These are phyloP conservation scores for Colletotrichum simmondsii DNA, from an alignment of 2,329 filamentous ascomycete species.

Conservation along the genomic window DNA sequence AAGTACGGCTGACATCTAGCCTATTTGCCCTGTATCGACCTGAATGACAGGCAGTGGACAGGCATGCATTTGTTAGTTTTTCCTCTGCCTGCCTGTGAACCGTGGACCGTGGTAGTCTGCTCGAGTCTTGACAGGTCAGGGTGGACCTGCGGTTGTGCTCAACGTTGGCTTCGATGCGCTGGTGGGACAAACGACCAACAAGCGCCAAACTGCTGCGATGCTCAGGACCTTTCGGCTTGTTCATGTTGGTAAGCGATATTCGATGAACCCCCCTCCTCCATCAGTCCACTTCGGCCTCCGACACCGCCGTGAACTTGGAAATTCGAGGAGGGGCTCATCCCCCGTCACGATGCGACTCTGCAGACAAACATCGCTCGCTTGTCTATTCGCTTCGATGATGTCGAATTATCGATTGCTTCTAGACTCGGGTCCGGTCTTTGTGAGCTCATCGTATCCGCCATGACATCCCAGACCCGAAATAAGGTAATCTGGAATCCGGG, in stretches of 20 bases:
- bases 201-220: background rate
- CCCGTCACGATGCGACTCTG: constrained; percentile 18
- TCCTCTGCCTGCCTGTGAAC: background rate
- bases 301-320: constrained; percentile 7
- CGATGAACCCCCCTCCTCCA: constrained; percentile 15
- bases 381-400: background rate
- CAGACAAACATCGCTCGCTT: background rate
- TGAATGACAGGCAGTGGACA: background rate
- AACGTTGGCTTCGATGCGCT: background rate
- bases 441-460: background rate
- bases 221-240: background rate
- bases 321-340: constrained; percentile 20
- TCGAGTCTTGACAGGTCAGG: background rate
- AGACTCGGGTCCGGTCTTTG: background rate
- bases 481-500: background rate
- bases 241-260: constrained; percentile 18
- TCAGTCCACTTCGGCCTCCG: background rate
- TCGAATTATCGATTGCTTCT: background rate
- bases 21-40: background rate
- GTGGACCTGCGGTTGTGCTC: background rate
- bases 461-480: background rate
- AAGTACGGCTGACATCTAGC: background rate
- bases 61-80: background rate
- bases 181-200: background rate
- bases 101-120: background rate